Conservation (phyloP, 1,284 basidiomycete genomes). For the Rhodotorula sp. region DNA sequence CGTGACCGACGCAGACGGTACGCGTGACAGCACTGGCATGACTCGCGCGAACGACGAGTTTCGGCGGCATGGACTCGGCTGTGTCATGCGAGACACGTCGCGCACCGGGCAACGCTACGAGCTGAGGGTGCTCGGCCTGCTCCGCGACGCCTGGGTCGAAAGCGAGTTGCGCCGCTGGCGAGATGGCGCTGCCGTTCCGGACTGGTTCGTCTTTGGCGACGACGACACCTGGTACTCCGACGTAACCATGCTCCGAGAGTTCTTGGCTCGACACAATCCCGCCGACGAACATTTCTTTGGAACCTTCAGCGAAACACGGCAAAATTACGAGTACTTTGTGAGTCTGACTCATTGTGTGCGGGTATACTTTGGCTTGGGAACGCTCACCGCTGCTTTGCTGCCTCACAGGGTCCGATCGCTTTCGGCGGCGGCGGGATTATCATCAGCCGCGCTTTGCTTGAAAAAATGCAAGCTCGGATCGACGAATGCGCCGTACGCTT, state of each 20-base stretch:
- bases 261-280: constrained; percentile 25
- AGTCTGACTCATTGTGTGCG: no score
- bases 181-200: constrained; percentile 10
- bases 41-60: constrained; percentile 21
- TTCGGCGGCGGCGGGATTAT: background rate
- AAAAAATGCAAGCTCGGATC: constrained; percentile 29
- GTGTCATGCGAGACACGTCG: constrained; percentile 13
- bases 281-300: constrained; percentile 35
- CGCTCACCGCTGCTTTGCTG: no score
- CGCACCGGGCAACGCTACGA: constrained; percentile 24
- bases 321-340: constrained; percentile 12
- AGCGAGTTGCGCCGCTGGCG: constrained; percentile 21
- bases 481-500: constrained; percentile 22
- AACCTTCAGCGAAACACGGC: constrained; percentile 27
- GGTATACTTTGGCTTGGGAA: no score
- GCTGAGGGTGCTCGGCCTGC: constrained; percentile 16
- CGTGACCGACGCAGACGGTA: constrained; percentile 23
- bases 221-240: constrained; percentile 34
- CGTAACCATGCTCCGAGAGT: constrained; percentile 3
- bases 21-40: constrained; percentile 5
- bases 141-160: constrained; percentile 29
- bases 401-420: background rate
- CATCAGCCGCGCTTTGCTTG: background rate
- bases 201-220: constrained; percentile 34
- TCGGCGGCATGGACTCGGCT: background rate